phyloP scores from a whole-genome alignment of 805 yeast genomes.

The Wickerhamiella australiensis region DNA sequence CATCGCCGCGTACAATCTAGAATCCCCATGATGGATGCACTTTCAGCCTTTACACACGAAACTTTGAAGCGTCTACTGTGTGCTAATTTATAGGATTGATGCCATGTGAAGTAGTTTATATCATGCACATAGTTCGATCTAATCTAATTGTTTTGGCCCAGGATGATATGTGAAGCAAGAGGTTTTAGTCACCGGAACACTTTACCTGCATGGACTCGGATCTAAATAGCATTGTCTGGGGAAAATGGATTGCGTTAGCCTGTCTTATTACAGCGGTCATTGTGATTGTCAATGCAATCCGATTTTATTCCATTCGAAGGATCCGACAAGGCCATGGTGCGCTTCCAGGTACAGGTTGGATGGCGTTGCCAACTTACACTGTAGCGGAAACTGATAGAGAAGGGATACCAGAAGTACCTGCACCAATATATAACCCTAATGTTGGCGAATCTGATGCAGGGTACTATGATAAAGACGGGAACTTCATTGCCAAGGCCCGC shows the following conservation, averaged over 20 bases:
- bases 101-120: no score
- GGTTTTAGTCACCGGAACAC: neutral
- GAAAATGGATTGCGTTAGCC: constrained; percentile 10
- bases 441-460: constrained; percentile 18
- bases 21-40: constrained; percentile 28
- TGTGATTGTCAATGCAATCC: neutral
- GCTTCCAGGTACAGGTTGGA: constrained; percentile 8
- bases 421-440: constrained; percentile 17
- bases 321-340: constrained; percentile 1
- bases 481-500: constrained; percentile 8
- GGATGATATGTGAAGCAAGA: no score
- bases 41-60: constrained; percentile 17
- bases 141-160: no score
- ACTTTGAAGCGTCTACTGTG: constrained; percentile 1
- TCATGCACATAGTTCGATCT: no score
- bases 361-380: constrained; percentile 7
- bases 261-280: neutral
- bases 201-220: neutral
- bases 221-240: constrained; percentile 9
- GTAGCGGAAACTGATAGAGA: constrained; percentile 8
- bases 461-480: constrained; percentile 17
- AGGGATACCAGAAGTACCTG: constrained; percentile 12
- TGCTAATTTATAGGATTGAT: neutral
- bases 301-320: neutral
- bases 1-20: constrained; percentile 20